Evolutionary conservation across 2,329 filamentous ascomycete species (phyloP).

Genomic region (Phaeosphaeria sp.): DNA sequence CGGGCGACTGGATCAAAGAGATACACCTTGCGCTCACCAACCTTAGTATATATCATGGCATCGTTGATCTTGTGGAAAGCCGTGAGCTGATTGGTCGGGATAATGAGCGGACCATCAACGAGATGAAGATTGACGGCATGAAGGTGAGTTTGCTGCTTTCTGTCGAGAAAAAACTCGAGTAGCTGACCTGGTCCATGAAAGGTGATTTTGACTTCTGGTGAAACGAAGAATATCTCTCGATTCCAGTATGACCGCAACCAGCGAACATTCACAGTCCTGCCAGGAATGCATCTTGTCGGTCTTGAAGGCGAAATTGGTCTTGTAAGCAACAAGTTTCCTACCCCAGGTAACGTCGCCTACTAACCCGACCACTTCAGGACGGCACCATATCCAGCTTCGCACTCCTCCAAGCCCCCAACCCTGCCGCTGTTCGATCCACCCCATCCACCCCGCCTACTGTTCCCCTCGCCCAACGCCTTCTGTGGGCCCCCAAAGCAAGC

Average conservation of each 20-base stretch:
- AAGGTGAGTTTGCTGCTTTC: background rate
- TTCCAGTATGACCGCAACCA: background rate
- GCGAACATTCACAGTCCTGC: slow-evolving; percentile 5
- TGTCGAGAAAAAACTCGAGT: background rate
- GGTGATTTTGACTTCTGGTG: slow-evolving; percentile 8
- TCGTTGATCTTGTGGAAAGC: background rate
- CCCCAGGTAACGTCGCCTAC: background rate
- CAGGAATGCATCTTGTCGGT: slow-evolving; percentile 15
- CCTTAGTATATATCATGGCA: background rate
- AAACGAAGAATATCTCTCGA: background rate
- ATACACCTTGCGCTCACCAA: slow-evolving; percentile 3
- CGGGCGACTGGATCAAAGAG: slow-evolving; percentile 16
- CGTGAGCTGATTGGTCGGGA: background rate
- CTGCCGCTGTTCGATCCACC: background rate
- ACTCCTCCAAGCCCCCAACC: slow-evolving; percentile 16
- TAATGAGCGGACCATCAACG: background rate
- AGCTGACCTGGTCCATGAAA: background rate
- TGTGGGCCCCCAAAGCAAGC: slow-evolving; percentile 6
- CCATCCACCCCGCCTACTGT: background rate
- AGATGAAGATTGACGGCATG: slow-evolving; percentile 1
- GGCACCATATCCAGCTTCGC: slow-evolving; percentile 14
- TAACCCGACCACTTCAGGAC: slow-evolving; percentile 5
- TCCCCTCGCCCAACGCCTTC: background rate
- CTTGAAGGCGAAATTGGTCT: slow-evolving; percentile 9
- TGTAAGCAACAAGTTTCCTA: slow-evolving; percentile 4